Evolutionary conservation across 352 stramenopile species (phyloP).

Genomic region (Phytophthora litchii): DNA sequence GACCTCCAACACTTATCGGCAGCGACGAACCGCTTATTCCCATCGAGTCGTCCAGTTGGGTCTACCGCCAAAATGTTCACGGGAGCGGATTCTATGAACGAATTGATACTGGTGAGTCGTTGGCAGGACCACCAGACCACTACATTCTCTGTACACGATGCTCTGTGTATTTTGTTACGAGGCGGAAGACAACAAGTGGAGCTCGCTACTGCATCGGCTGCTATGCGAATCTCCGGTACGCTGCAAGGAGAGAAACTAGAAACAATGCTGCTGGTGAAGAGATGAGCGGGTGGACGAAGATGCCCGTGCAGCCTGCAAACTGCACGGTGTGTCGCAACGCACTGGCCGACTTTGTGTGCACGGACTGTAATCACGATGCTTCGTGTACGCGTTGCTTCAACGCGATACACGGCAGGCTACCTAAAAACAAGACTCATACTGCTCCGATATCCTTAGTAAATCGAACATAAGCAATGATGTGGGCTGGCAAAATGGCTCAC

Average conservation of each 20-base stretch:
- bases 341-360: slow-evolving; percentile 52
- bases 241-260: slow-evolving; percentile 12
- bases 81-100: slow-evolving; percentile 59
- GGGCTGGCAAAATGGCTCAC: no score
- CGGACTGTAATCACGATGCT: slow-evolving; percentile 57
- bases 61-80: slow-evolving; percentile 53
- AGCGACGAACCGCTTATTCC: slow-evolving; percentile 57
- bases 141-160: slow-evolving; percentile 64
- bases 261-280: slow-evolving; percentile 12
- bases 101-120: slow-evolving; percentile 45
- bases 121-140: slow-evolving; percentile 52
- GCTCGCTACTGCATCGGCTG: slow-evolving; percentile 66
- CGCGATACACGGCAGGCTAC: slow-evolving; percentile 44
- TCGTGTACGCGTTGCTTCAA: slow-evolving; percentile 58
- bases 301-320: slow-evolving; percentile 57
- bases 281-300: slow-evolving; percentile 53
- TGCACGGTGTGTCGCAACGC: slow-evolving; percentile 65
- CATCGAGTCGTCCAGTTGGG: slow-evolving; percentile 69
- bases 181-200: slow-evolving; percentile 49
- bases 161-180: slow-evolving; percentile 59
- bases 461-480: no score
- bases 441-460: slow-evolving; percentile 12
- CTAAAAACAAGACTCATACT: slow-evolving; percentile 23
- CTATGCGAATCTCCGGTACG: slow-evolving; percentile 43
- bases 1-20: slow-evolving; percentile 52